Base-by-base conservation (phyloP, 768 basidiomycete species). In the Phanerochaete carnosa region DNA sequence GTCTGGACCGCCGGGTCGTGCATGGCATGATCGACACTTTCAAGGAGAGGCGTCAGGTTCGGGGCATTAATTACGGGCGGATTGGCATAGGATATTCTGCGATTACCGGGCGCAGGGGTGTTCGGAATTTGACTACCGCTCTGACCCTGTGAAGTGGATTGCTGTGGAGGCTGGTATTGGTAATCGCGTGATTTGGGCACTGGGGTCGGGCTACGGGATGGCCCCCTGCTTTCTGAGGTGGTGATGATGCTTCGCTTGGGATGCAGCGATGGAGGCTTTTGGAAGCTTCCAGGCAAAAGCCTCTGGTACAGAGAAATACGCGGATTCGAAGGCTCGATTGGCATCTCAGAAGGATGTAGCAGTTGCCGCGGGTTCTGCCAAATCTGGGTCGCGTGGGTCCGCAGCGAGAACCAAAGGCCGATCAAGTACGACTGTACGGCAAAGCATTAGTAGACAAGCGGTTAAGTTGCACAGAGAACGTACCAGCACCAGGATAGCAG, bases 331-430 rank as follows among this genome's bases (percentile, higher is more conserved):
- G 62, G 23, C 5, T 78, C 78, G 16, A 77, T 71, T 5, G 84
- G 79, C 19, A 88, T 68, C 46, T 92, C 91, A 55, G 84, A 73
- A 2, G 83, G 76, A 37, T 92, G 85, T 55, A 94, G 74, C 2
- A 95, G 79, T 51, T 87, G 89, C 62, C 90, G 94, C 2, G 95
- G 95, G 70, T 98, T 98, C 71, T 98, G 95, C 97, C 97, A 99
- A 66, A 99, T 99, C 71, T 98, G 97, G 15, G 90, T 88, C 7
- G 97, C 97, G 71, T 99, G 97, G 1, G 97, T 99, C 50, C 94
- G 89, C 19, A 99, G 85, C 39, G 97, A 98, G 79, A 99, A 99
- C 97, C 97, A 98, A 0, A 98, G 80, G 35, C 97, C 97, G 61
- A 98, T 85, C 49, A 98, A 83, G 73, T 99, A 99, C 1, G 97